Percentiles rank a stretch among this genome's conserved stretches.
Conservation (phyloP, 805 yeast species). For the Ogataea pignaliae region DNA sequence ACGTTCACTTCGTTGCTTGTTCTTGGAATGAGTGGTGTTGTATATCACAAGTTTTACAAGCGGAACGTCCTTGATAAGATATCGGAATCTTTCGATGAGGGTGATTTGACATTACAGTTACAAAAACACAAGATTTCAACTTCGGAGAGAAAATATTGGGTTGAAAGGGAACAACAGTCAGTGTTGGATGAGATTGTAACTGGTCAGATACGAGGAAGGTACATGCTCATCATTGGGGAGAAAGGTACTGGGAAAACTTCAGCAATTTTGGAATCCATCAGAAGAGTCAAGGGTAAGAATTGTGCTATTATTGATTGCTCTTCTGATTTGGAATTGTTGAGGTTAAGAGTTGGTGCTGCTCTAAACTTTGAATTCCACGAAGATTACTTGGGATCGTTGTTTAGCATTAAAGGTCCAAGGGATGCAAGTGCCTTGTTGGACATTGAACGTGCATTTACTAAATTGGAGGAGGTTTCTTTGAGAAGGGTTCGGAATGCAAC, state of each 20-base stretch:
- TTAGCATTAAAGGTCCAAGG: slow-evolving; percentile 78
- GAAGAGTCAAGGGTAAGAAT: slow-evolving; percentile 54
- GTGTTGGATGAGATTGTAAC: slow-evolving; percentile 58
- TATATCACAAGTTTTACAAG: slow-evolving; percentile 61
- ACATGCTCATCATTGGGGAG: slow-evolving; percentile 72
- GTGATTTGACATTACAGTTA: slow-evolving; percentile 60
- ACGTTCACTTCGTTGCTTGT: slow-evolving; percentile 66
- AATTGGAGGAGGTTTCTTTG: slow-evolving; percentile 69
- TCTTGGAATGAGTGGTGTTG: slow-evolving; percentile 66
- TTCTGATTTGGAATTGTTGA: slow-evolving; percentile 77
- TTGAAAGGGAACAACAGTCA: slow-evolving; percentile 63
- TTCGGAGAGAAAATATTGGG: slow-evolving; percentile 49
- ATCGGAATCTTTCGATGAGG: slow-evolving; percentile 59
- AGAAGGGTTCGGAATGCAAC: slow-evolving; percentile 31
- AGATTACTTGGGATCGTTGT: slow-evolving; percentile 78
- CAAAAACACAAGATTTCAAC: slow-evolving; percentile 47
- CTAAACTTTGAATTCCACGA: slow-evolving; percentile 69
- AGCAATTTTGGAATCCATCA: slow-evolving; percentile 65
- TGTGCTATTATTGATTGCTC: slow-evolving; percentile 78
- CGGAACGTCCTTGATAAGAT: slow-evolving; percentile 59
- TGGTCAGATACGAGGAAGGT: slow-evolving; percentile 64
- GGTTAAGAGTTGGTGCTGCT: slow-evolving; percentile 73
- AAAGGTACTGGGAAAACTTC: slow-evolving; percentile 86
- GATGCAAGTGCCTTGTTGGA: slow-evolving; percentile 80
- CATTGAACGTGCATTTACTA: slow-evolving; percentile 76